Evolutionary conservation across 495 filamentous ascomycete species (phyloP), one percentile per base, ranked within the genome.

Genomic region (Penicillium dipodomyicola): DNA sequence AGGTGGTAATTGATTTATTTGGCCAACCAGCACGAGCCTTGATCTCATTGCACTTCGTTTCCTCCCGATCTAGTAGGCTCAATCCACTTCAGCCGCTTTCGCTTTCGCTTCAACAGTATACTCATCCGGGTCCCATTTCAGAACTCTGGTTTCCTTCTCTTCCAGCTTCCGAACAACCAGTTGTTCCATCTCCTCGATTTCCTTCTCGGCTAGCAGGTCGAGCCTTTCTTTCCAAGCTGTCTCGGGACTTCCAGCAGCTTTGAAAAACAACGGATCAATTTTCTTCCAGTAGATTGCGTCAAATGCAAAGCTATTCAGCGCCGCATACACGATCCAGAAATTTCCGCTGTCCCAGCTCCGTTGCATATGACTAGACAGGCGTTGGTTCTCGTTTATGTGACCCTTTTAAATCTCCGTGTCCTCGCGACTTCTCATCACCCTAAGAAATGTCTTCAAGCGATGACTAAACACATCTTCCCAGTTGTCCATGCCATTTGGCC

Each of bases 201-300:
- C 54, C 11, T 33, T 17, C 3, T 51, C 57, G 2, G 14, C 25
- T 8, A 60, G 33, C 15, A 56, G 30, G 23, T 6, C 52, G 15
- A 60, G 40, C 27, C 57, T 55, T 19, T 60, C 27, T 25, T 60
- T 56, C 57, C 57, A 60, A 35, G 44, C 54, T 9, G 12, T 32
- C 25, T 54, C 40, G 1, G 25, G 40, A 25, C 15, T 23, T 17
- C 11, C 4, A 2, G 40, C 8, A 12, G 40, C 23, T 17, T 3
- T 22, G 29, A 49, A 35, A 15, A 35, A 35, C 5, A 14, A 0
- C 4, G 12, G 33, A 15, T 35, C 33, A 15, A 35, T 35, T 15
- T 35, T 35, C 5, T 35, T 0, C 27, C 47, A 17, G 29, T 49
- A 29, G n/a, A 49, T 35, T 14, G 30, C 30, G 35, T 49, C 47